Base-by-base conservation (phyloP, 352 stramenopile genomes). In the Pythium oligandrum region DNA sequence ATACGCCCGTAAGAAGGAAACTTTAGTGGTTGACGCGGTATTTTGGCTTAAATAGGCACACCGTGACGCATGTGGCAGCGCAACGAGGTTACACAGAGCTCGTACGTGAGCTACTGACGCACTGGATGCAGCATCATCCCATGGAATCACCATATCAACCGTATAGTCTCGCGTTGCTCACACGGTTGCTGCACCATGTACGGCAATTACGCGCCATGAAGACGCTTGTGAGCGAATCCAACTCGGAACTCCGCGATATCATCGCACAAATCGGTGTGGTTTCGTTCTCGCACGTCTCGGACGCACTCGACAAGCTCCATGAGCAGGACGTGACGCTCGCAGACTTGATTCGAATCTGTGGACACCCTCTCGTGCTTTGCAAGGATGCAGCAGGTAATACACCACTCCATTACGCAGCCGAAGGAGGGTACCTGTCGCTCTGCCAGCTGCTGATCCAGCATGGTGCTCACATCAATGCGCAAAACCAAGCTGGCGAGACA, bases 401-500 rank as follows among this genome's bases (percentile, higher is more conserved):
- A 1, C 82, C 79, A 36, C 67, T 92, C 6, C 82, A 92, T 40
- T 90, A 88, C 35, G 79, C 82, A 2, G 79, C 82, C 3, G 82
- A 92, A 63, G 82, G 79, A 2, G 82, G 82, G 0, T 88, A 90
- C 47, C 63, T 92, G 17, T 63, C 72, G 4, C 48, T 92, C 6
- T 92, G 77, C 7, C 51, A 83, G 36, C 47, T 90, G 10, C 45
- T 92, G 17, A 68, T 92, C 10, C 57, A 73, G 32, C 66, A 84
- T 48, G 79, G 82, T 10, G 79, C 79, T 4, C 82, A 86, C 40
- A 87, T 92, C 46, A 89, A 90, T 32, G 77, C 67, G 12, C 82
- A 89, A 55, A 92, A 90, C 68, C 81, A 84, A 52, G 68, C 77
- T 4, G 82, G 79, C 34, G 79, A 92, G 55, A 90, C 82, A 12